These are phyloP conservation scores for Botrytis paeoniae DNA, from an alignment of 2,329 filamentous ascomycete species.

Conservation along the genomic window DNA sequence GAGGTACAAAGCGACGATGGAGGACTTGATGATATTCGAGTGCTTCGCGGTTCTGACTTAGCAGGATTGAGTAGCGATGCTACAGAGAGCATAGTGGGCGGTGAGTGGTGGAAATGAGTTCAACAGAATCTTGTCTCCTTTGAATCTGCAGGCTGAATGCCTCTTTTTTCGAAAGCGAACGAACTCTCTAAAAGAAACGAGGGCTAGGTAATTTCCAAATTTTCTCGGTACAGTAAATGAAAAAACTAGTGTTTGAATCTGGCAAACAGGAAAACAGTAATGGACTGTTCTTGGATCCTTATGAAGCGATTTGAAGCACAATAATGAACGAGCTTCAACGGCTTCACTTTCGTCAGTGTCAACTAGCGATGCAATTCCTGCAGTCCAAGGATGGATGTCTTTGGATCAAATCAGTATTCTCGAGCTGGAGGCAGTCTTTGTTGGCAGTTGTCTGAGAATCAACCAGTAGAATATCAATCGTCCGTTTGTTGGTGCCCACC, in stretches of 20 bases:
- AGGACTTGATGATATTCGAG: constrained; percentile 45
- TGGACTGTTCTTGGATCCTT: constrained; percentile 28
- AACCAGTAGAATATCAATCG: constrained; percentile 39
- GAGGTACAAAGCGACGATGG: constrained; percentile 31
- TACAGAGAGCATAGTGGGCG: constrained; percentile 57
- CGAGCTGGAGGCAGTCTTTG: constrained; percentile 47
- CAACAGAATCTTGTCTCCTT: constrained; percentile 25
- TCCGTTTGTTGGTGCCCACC: constrained; percentile 50
- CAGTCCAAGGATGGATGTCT: constrained; percentile 32
- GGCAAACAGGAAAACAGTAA: constrained; percentile 33
- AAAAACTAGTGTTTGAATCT: constrained; percentile 27
- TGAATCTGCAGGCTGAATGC: constrained; percentile 32
- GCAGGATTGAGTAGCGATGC: constrained; percentile 65
- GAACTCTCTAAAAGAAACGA: constrained; percentile 23
- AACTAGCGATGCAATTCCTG: constrained; percentile 31
- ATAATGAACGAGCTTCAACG: constrained; percentile 27
- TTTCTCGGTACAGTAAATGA: constrained; percentile 26
- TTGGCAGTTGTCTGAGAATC: constrained; percentile 48
- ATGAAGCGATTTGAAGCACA: constrained; percentile 25
- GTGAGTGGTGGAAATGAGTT: constrained; percentile 28
- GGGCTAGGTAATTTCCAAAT: constrained; percentile 17
- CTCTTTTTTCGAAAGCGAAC: constrained; percentile 28
- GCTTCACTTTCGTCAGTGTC: constrained; percentile 30
- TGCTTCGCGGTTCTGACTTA: constrained; percentile 39
- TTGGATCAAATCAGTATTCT: constrained; percentile 36